Conservation (phyloP, 1,139 yeast genomes). For the Lipomyces yarrowii region DNA sequence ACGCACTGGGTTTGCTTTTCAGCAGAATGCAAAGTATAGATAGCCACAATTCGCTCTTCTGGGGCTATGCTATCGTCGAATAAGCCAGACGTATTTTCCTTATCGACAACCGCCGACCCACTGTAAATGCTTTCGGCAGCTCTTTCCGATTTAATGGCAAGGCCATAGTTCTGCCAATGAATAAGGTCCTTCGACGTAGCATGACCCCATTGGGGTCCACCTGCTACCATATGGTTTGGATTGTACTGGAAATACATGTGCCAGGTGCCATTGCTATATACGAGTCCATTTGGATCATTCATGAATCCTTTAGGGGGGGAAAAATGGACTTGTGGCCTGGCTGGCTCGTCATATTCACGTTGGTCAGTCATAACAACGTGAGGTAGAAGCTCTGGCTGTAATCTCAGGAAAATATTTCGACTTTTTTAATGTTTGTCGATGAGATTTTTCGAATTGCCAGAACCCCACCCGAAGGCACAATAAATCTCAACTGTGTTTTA, state of each 20-base stretch:
- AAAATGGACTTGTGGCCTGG: slow-evolving; percentile 6
- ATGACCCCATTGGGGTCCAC: slow-evolving; percentile 46
- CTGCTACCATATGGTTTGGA: slow-evolving; percentile 39
- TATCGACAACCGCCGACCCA: slow-evolving; percentile 44
- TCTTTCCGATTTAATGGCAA: slow-evolving; percentile 36
- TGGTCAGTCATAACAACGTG: too few species aligned
- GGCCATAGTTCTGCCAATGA: slow-evolving; percentile 42
- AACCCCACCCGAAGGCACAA: too few species aligned
- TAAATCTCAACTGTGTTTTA: too few species aligned
- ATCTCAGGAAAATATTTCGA: too few species aligned
- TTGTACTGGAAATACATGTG: slow-evolving; percentile 46
- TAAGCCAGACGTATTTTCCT: slow-evolving; percentile 45
- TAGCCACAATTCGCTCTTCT: too few species aligned
- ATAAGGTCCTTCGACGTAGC: slow-evolving; percentile 43
- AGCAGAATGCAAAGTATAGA: slow-evolving; percentile 32
- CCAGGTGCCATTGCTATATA: slow-evolving; percentile 28
- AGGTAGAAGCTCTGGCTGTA: too few species aligned
- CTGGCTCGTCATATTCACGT: not conserved
- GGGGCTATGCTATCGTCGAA: too few species aligned
- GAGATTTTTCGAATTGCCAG: too few species aligned
- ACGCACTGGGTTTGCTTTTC: slow-evolving; percentile 38
- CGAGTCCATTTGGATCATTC: slow-evolving; percentile 8
- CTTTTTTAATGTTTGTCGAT: too few species aligned
- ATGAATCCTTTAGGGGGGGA: not conserved
- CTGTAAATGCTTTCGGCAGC: slow-evolving; percentile 3